These are phyloP conservation scores for Trichoderma reesei DNA, from an alignment of 495 filamentous ascomycete genomes.

Conservation along the genomic window DNA sequence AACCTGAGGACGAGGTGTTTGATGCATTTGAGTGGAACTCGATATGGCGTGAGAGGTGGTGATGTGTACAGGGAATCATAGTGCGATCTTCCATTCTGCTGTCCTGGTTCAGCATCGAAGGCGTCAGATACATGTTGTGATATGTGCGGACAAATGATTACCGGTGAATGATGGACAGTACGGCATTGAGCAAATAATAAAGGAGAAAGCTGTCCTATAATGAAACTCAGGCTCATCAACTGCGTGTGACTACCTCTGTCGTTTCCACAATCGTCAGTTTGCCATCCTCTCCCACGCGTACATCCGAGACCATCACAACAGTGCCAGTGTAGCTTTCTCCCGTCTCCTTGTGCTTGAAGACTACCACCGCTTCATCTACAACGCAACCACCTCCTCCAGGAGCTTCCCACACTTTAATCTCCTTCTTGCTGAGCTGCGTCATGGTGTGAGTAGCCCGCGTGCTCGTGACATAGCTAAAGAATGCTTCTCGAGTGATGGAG, in stretches of 20 bases:
- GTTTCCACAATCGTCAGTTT: background rate
- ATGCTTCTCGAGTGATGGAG: background rate
- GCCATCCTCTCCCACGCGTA: background rate
- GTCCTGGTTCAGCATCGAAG: no score
- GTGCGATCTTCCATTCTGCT: no score
- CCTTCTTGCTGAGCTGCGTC: background rate
- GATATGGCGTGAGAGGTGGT: no score
- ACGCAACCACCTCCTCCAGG: background rate
- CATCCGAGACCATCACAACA: background rate
- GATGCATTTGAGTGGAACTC: no score
- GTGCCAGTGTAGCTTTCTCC: background rate
- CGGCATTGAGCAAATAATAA: no score
- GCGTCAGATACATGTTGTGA: no score
- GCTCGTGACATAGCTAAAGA: background rate
- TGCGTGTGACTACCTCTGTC: background rate
- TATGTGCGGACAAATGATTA: no score
- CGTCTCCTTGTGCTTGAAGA: background rate
- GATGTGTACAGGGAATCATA: no score
- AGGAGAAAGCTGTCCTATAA: no score
- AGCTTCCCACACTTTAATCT: background rate
- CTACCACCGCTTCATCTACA: background rate
- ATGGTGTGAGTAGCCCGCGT: background rate
- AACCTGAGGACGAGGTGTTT: no score
- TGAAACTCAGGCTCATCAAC: background rate
- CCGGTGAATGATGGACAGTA: no score